These are phyloP conservation scores for Flagelloscypha sp. DNA, from an alignment of 768 basidiomycete species.

Conservation along the genomic window DNA sequence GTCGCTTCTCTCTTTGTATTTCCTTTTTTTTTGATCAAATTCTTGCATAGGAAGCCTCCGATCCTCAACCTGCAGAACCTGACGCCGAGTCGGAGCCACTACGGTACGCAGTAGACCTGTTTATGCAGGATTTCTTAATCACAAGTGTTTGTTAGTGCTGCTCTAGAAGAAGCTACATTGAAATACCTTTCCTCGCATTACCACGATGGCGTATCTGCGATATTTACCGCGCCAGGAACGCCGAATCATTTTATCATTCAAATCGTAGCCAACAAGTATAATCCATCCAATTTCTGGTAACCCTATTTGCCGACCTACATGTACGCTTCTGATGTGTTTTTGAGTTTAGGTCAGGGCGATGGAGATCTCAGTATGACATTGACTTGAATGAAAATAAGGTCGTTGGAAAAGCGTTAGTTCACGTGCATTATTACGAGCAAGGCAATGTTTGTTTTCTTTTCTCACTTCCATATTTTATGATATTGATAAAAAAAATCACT, in stretches of 20 bases:
- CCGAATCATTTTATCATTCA: constrained; percentile 56
- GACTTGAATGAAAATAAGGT: constrained; percentile 58
- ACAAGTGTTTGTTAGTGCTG: constrained; percentile 35
- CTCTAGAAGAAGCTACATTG: constrained; percentile 60
- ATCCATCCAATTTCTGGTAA: constrained; percentile 87
- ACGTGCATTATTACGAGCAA: constrained; percentile 97
- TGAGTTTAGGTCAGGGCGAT: constrained; percentile 75
- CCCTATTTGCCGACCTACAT: constrained; percentile 7
- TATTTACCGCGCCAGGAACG: constrained; percentile 48
- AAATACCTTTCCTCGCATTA: constrained; percentile 78
- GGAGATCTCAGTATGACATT: constrained; percentile 82
- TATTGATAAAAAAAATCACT: no score
- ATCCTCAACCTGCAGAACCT: constrained; percentile 55
- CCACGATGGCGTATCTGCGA: constrained; percentile 65
- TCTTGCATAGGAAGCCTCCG: constrained; percentile 60
- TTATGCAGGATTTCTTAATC: not conserved
- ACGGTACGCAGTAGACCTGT: constrained; percentile 40
- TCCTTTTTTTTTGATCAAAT: constrained; percentile 6
- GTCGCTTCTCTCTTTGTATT: not conserved
- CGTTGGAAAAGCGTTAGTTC: constrained; percentile 66
- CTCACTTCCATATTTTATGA: not conserved
- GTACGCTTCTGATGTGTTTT: not conserved
- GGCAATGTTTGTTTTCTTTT: constrained; percentile 60
- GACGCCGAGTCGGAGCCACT: constrained; percentile 64
- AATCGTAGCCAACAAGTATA: constrained; percentile 94